Evolutionary conservation across 2,329 filamentous ascomycete genomes (phyloP).

Genomic region (Rhinocladiella similis): DNA sequence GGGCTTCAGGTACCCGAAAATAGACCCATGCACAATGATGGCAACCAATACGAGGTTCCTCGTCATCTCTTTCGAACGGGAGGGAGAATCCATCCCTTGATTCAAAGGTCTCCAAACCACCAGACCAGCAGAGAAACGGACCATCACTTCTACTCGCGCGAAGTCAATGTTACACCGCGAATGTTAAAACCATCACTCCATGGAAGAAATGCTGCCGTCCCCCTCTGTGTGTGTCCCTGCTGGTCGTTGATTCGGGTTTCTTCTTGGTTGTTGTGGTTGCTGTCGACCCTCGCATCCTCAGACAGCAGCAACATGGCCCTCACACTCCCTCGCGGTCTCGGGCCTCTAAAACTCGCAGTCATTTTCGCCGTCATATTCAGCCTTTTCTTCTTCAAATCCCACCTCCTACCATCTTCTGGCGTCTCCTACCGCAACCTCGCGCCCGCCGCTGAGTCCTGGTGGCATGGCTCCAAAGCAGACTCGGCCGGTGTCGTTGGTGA

Average conservation of each 20-base stretch:
- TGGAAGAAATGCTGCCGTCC: too few relatives aligned
- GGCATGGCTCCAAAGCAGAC: neutral
- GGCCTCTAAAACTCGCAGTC: slow-evolving; percentile 13
- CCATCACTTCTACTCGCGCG: too few relatives aligned
- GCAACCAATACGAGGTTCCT: neutral
- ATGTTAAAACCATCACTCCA: too few relatives aligned
- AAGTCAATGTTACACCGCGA: too few relatives aligned
- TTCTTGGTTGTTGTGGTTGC: too few relatives aligned
- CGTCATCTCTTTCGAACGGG: neutral
- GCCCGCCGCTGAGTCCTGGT: slow-evolving; percentile 5
- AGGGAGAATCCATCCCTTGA: neutral
- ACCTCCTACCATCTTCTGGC: slow-evolving; percentile 15
- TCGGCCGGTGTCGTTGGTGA: slow-evolving; percentile 1
- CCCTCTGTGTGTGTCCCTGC: too few relatives aligned
- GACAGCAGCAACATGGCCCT: slow-evolving; percentile 13
- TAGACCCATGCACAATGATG: neutral
- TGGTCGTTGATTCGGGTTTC: too few relatives aligned
- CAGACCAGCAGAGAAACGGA: too few relatives aligned
- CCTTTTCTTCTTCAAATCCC: slow-evolving; percentile 19
- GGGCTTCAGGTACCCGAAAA: neutral
- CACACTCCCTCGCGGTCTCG: slow-evolving; percentile 19
- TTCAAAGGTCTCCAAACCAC: neutral
- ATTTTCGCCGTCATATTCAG: slow-evolving; percentile 16
- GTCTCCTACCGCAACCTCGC: neutral
- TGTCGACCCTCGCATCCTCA: neutral